These are phyloP conservation scores for Lecanicillium sp. DNA, from an alignment of 2,329 filamentous ascomycete species.

Conservation along the genomic window DNA sequence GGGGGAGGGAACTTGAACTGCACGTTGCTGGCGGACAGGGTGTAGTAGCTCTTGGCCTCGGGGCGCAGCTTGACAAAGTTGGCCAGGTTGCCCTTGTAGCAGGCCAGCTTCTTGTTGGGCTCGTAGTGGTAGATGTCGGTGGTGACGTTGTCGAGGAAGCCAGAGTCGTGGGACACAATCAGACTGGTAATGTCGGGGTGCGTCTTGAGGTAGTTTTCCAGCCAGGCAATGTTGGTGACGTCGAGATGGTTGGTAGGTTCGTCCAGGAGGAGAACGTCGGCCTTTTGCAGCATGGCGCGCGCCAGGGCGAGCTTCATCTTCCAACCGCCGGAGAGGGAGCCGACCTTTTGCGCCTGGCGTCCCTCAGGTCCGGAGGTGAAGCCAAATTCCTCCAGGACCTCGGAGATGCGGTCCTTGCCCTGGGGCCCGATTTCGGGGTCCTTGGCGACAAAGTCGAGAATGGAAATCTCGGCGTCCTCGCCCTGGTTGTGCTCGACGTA, in stretches of 20 bases:
- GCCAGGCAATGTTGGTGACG: constrained; percentile 91
- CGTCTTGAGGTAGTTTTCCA: constrained; percentile 90
- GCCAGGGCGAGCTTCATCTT: constrained; percentile 99
- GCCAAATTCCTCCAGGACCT: constrained; percentile 83
- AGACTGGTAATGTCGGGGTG: constrained; percentile 94
- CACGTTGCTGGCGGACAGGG: constrained; percentile 75
- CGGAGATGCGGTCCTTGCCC: constrained; percentile 71
- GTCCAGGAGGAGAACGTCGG: constrained; percentile 93
- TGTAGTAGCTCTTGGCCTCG: constrained; percentile 97
- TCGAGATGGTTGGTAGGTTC: constrained; percentile 99
- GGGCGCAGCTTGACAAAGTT: constrained; percentile 84
- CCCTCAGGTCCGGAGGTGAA: constrained; percentile 88
- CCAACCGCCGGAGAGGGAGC: constrained; percentile 95
- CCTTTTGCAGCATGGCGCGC: constrained; percentile 90
- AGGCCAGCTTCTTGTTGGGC: constrained; percentile 82
- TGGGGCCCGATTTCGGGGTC: constrained; percentile 78
- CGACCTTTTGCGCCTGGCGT: constrained; percentile 81
- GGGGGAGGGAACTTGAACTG: constrained; percentile 98
- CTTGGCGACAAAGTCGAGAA: constrained; percentile 85
- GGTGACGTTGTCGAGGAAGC: constrained; percentile 93
- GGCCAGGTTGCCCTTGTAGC: constrained; percentile 75
- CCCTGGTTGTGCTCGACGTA: constrained; percentile 99
- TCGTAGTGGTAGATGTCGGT: constrained; percentile 99
- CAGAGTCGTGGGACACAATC: constrained; percentile 97
- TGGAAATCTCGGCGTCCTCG: constrained; percentile 92